Conservation (phyloP, 129 eudicot genomes). For the Silybum marianum region DNA sequence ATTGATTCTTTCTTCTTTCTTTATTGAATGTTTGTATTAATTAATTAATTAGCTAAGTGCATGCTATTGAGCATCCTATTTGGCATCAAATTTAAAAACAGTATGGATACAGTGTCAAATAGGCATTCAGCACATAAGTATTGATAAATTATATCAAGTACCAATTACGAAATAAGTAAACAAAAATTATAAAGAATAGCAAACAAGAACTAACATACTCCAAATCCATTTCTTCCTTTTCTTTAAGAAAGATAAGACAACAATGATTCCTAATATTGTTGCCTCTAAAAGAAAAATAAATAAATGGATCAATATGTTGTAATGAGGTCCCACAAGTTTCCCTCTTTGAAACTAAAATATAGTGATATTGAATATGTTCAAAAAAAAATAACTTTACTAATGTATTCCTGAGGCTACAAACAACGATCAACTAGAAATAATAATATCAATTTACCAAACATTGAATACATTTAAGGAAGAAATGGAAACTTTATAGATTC, state of each 20-base stretch:
- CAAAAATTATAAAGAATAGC: background rate
- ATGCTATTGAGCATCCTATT: background rate
- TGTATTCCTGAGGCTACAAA: background rate
- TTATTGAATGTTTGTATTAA: background rate
- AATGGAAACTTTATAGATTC: background rate
- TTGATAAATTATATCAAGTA: background rate
- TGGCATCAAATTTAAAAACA: background rate
- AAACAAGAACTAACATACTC: background rate
- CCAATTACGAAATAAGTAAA: background rate
- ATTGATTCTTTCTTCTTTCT: background rate
- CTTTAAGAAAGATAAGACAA: background rate
- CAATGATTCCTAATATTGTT: background rate
- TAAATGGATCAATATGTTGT: background rate
- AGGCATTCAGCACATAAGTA: background rate
- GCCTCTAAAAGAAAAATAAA: background rate
- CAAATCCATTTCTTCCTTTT: background rate
- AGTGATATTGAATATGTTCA: background rate
- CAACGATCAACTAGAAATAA: background rate
- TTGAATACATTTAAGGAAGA: background rate
- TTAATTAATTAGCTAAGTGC: background rate
- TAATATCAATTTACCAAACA: background rate
- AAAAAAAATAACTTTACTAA: background rate
- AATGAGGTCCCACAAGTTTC: conserved; percentile 2
- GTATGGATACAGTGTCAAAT: background rate
- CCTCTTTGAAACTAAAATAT: conserved; percentile 5